phyloP scores from a whole-genome alignment of 495 filamentous ascomycete species.

The Aspergillus funiculosus region DNA sequence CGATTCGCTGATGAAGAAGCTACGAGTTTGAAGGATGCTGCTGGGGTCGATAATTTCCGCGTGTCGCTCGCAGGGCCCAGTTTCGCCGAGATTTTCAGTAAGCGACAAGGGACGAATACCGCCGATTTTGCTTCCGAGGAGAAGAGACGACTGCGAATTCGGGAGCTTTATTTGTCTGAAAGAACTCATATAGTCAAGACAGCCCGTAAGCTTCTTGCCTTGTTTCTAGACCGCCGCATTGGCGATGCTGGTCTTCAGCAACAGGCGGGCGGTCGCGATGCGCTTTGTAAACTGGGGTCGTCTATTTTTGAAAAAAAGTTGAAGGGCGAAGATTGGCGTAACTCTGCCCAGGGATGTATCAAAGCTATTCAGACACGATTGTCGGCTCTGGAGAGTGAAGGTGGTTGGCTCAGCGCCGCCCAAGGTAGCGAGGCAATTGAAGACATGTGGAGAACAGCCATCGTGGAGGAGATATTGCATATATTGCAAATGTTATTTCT shows the following conservation, averaged over 20 bases:
- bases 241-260: conserved; percentile 7
- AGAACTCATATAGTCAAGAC: conserved; percentile 43
- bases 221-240: conserved; percentile 26
- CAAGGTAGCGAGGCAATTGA: conserved; percentile 49
- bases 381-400: conserved; percentile 40
- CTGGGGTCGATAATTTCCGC: conserved; percentile 52
- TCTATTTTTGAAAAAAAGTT: conserved; percentile 30
- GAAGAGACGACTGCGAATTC: conserved; percentile 55
- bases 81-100: conserved; percentile 33
- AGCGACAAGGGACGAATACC: conserved; percentile 40
- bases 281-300: conserved; percentile 26
- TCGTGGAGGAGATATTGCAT: conserved; percentile 63
- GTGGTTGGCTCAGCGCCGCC: conserved; percentile 47
- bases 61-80: conserved; percentile 44
- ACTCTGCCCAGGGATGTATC: conserved; percentile 38
- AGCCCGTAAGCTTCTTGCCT: conserved; percentile 38
- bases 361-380: conserved; percentile 41
- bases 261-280: conserved; percentile 12
- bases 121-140: conserved; percentile 53
- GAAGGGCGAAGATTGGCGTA: conserved; percentile 21
- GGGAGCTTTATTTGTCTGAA: conserved; percentile 66
- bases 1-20: conserved; percentile 64
- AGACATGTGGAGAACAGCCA: conserved; percentile 55
- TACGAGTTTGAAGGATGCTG: conserved; percentile 59
- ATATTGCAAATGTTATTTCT: conserved; percentile 69